A percentile compares a stretch with the other conserved stretches of the same genome.
Conservation (phyloP, 768 basidiomycete genomes). For the Imleria badia region DNA sequence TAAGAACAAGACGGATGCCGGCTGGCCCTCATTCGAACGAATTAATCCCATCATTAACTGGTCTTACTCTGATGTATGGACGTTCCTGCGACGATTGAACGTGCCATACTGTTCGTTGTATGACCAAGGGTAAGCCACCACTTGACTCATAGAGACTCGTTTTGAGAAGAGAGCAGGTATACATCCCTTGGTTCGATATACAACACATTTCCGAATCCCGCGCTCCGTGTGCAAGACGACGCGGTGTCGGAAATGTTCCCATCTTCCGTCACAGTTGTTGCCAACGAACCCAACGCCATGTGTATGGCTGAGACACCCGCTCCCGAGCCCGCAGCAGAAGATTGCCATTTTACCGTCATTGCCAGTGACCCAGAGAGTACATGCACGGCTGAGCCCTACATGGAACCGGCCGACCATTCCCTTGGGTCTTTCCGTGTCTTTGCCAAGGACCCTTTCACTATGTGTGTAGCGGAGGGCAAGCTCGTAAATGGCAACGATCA, state of each 20-base stretch:
- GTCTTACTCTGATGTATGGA: conserved; percentile 89
- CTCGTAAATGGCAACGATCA: not conserved
- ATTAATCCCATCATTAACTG: conserved; percentile 97
- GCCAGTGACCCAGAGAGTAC: conserved; percentile 18
- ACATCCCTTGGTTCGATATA: conserved; percentile 95
- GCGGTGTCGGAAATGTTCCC: conserved; percentile 12
- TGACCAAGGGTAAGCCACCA: conserved; percentile 73
- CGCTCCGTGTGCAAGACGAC: conserved; percentile 45
- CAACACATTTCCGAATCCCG: conserved; percentile 93
- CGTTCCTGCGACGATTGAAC: conserved; percentile 67
- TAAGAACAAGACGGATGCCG: conserved; percentile 78
- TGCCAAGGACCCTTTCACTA: conserved; percentile 21
- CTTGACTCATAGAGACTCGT: not conserved
- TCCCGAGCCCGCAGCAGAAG: not conserved
- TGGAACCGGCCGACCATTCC: not conserved
- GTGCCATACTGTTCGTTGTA: conserved; percentile 90
- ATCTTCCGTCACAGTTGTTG: conserved; percentile 23
- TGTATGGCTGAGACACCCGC: conserved; percentile 14
- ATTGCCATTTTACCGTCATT: conserved; percentile 14
- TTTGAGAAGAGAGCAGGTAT: conserved; percentile 54
- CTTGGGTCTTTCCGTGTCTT: conserved; percentile 18
- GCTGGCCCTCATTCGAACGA: conserved; percentile 88
- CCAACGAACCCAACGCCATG: conserved; percentile 16
- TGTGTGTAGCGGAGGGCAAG: conserved; percentile 16
- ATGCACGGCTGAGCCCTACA: conserved; percentile 16